These are phyloP conservation scores for Penicillium rolfsii DNA, from an alignment of 2,329 filamentous ascomycete genomes.

Conservation along the genomic window DNA sequence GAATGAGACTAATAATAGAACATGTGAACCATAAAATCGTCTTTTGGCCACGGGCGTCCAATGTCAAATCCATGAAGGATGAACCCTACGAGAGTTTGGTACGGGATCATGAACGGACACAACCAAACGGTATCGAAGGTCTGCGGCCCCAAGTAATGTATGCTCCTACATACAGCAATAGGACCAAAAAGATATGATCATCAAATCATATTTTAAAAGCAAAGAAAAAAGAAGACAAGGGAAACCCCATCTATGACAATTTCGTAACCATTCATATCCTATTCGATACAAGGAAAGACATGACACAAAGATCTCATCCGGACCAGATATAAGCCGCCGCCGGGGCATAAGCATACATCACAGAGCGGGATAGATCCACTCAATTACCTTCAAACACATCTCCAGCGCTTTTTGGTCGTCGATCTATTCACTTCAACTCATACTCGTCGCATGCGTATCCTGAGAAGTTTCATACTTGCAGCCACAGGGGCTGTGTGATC, in stretches of 20 bases:
- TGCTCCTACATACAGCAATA: too few species aligned
- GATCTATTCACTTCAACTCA: constrained; percentile 18
- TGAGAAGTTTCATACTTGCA: constrained; percentile 4
- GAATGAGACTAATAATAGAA: neutral
- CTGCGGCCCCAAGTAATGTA: too few species aligned
- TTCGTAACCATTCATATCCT: constrained; percentile 2
- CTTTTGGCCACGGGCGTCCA: too few species aligned
- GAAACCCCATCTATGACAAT: neutral
- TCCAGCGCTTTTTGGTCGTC: constrained; percentile 8
- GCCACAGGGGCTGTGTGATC: neutral
- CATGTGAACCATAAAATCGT: neutral
- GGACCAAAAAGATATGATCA: neutral
- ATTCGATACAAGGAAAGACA: constrained; percentile 3
- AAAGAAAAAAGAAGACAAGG: neutral
- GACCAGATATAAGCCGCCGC: constrained; percentile 1
- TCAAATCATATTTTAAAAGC: neutral
- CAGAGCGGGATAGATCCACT: constrained; percentile 1
- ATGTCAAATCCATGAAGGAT: too few species aligned
- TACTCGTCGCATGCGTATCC: constrained; percentile 15
- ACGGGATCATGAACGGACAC: too few species aligned
- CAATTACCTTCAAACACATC: neutral
- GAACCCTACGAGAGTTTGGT: neutral
- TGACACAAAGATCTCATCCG: neutral
- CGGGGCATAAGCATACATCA: constrained; percentile 7
- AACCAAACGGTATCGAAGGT: too few species aligned